These are phyloP conservation scores for Sclerotinia sclerotiorum DNA, from an alignment of 2,329 filamentous ascomycete species.

Conservation along the genomic window DNA sequence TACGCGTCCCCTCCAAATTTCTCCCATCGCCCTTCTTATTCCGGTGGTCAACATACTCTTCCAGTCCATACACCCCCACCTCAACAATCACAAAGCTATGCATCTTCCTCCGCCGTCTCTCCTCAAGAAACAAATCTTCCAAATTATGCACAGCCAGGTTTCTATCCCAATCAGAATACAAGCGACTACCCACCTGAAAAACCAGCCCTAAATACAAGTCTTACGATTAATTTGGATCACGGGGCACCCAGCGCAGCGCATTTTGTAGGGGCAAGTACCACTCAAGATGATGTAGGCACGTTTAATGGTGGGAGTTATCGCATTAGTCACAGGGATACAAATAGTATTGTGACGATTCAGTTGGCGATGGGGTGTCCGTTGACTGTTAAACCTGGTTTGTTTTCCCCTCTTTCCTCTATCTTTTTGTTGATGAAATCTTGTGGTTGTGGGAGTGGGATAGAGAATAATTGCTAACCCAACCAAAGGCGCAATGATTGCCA, in stretches of 20 bases:
- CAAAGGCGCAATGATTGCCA: constrained; percentile 84
- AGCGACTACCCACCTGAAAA: constrained; percentile 36
- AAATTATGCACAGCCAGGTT: constrained; percentile 23
- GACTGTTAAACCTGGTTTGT: constrained; percentile 69
- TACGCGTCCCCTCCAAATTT: constrained; percentile 35
- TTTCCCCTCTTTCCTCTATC: not conserved
- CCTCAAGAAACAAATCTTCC: constrained; percentile 33
- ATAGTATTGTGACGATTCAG: constrained; percentile 86
- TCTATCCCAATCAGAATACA: not conserved
- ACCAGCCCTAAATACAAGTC: constrained; percentile 38
- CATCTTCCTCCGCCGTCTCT: constrained; percentile 20
- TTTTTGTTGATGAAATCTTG: not conserved
- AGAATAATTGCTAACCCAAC: constrained; percentile 24
- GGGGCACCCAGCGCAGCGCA: constrained; percentile 47
- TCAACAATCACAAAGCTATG: constrained; percentile 7
- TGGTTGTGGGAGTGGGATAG: not conserved
- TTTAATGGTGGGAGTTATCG: constrained; percentile 96
- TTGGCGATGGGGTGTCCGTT: constrained; percentile 86
- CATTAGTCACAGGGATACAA: constrained; percentile 88
- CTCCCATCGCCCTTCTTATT: constrained; percentile 41
- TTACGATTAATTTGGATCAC: constrained; percentile 41
- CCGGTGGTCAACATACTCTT: constrained; percentile 12
- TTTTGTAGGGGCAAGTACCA: constrained; percentile 63
- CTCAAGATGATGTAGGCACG: constrained; percentile 83
- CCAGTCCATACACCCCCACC: constrained; percentile 22